Percentiles rank a stretch among this genome's conserved stretches.
Evolutionary conservation across 306 rosid species (phyloP).

Genomic region (Echinosophora koreensis): DNA sequence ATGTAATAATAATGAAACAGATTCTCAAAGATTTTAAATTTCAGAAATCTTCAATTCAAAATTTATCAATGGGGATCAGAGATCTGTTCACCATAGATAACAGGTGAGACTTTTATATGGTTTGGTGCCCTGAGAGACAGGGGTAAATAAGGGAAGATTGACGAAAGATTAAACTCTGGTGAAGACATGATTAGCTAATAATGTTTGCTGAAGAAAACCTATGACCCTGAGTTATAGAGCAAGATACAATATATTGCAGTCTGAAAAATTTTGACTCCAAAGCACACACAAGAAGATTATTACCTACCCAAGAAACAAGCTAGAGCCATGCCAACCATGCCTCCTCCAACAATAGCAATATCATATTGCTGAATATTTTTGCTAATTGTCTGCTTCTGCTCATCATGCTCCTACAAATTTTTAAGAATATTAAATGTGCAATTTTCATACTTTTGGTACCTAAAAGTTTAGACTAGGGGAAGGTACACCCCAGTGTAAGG

Average conservation of each 20-base stretch:
- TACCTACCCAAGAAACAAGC: conserved; percentile 94
- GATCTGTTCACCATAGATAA: conserved; percentile 14
- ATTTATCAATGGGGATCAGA: conserved; percentile 17
- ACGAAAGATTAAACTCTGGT: conserved; percentile 29
- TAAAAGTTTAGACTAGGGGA: too few relatives aligned
- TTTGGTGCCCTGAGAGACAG: conserved; percentile 12
- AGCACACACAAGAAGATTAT: conserved; percentile 34
- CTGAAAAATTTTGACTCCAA: conserved; percentile 20
- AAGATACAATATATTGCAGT: not conserved
- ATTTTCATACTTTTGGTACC: not conserved
- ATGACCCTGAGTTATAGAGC: not conserved
- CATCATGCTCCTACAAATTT: conserved; percentile 62
- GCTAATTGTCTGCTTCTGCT: conserved; percentile 48
- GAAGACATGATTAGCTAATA: conserved; percentile 20
- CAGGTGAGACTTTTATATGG: not conserved
- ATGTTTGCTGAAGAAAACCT: not conserved
- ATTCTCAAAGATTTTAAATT: conserved; percentile 15
- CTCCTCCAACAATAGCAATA: conserved; percentile 95
- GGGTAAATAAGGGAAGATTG: not conserved
- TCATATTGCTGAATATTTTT: conserved; percentile 68
- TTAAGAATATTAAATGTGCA: conserved; percentile 36
- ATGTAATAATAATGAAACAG: conserved; percentile 12
- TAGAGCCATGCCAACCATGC: conserved; percentile 94
- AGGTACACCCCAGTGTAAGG: too few relatives aligned
- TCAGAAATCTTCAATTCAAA: not conserved